Evolutionary conservation across 371 early-diverging fungal genomes (phyloP), one percentile per base, ranked within the genome.

Genomic region (Mortierella sp.): DNA sequence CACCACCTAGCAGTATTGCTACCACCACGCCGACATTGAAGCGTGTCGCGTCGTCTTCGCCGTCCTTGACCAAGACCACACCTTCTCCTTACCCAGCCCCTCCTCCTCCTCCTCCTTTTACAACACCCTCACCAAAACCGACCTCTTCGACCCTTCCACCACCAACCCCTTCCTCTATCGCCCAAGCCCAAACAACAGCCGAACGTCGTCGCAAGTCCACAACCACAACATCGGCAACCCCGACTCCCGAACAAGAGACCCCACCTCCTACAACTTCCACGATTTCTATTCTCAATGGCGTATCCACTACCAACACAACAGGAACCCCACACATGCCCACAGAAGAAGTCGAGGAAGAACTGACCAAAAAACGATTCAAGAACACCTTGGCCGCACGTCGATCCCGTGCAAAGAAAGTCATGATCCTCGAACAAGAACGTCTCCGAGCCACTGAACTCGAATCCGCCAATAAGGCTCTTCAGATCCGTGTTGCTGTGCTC

Each of bases 361-460:
- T 72, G 24, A 35, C 49, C 0, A 72, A 49, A 24, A 72, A 72
- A 35, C 46, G 72, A 21, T 72, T 72, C 41, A 72, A 72, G 29
- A 72, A 72, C 72, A 72, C 72, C 32, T 35, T 72, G 3, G 72
- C 72, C 24, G 72, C 72, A 6, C 72, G 72, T 18, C 54, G 72
- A 11, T 72, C 72, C 29, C 46, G 72, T 10, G 72, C 72, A 4
- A 72, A 72, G 29, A 72, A 72, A 18, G 72, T 72, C 72, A 72
- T 72, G 72, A 72, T 72, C 49, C 72, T 72, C 5, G 72, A 72
- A 35, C 49, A 46, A 18, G 72, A 72, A 51, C 46, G 72, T 21
- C 46, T 51, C 4, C 46, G 72, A 29, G 72, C 72, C n/a, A 72
- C 29, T 2, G 72, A 72, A 35, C 51, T 72, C 35, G 72, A 72